These are phyloP conservation scores for Ophiognomonia clavigignenti-juglandacearum DNA, from an alignment of 2,329 filamentous ascomycete genomes.

Conservation along the genomic window DNA sequence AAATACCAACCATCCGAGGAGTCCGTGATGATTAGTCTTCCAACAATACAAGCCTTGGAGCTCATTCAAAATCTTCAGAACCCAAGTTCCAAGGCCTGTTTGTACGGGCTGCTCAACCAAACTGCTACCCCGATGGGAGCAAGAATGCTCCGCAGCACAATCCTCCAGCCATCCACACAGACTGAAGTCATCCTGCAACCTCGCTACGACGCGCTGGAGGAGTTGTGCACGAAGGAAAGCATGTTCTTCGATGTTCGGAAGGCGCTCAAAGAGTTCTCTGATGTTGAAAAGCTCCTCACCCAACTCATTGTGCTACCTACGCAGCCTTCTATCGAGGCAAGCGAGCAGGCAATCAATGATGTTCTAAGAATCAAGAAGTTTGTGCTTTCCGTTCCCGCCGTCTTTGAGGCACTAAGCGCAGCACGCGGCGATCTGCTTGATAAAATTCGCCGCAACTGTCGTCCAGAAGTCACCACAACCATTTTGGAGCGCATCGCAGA, in stretches of 20 bases:
- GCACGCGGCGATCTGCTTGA: conserved; percentile 60
- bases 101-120: conserved; percentile 82
- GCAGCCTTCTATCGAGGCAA: conserved; percentile 59
- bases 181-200: conserved; percentile 59
- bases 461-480: conserved; percentile 53
- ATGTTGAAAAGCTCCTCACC: conserved; percentile 75
- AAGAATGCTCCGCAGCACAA: conserved; percentile 75
- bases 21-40: conserved; percentile 92
- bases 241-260: conserved; percentile 75
- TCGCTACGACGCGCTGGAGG: conserved; percentile 78
- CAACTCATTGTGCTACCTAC: conserved; percentile 75
- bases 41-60: conserved; percentile 82
- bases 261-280: conserved; percentile 69
- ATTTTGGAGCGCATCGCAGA: conserved; percentile 61
- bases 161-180: conserved; percentile 80
- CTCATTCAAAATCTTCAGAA: conserved; percentile 82
- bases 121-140: conserved; percentile 86
- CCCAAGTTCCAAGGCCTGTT: conserved; percentile 70
- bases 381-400: conserved; percentile 58
- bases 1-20: conserved; percentile 84
- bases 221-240: conserved; percentile 75
- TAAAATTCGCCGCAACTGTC: conserved; percentile 66
- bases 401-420: conserved; percentile 64
- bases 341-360: conserved; percentile 80
- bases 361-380: conserved; percentile 85